Evolutionary conservation across 2,329 filamentous ascomycete genomes (phyloP).

Genomic region (Apiospora aurea): DNA sequence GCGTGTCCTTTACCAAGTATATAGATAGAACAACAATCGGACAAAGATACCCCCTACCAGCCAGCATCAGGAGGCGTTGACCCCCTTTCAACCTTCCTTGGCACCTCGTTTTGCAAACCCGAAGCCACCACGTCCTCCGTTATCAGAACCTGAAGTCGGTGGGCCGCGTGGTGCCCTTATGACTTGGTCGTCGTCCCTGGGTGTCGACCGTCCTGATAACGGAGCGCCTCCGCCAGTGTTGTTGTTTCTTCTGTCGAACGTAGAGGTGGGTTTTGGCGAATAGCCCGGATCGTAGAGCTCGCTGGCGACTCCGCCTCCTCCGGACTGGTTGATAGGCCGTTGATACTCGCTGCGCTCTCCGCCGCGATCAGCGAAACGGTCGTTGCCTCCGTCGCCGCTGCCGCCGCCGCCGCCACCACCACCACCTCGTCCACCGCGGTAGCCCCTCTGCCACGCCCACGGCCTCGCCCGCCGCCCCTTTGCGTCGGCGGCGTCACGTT

Average conservation of each 20-base stretch:
- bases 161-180: slow-evolving; percentile 75
- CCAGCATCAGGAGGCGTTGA: slow-evolving; percentile 14
- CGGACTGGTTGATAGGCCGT: slow-evolving; percentile 41
- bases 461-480: slow-evolving; percentile 56
- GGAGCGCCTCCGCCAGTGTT: slow-evolving; percentile 46
- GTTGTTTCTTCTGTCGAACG: slow-evolving; percentile 51
- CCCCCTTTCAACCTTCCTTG: slow-evolving; percentile 50
- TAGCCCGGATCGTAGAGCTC: slow-evolving; percentile 82
- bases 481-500: slow-evolving; percentile 63
- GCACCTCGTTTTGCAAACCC: slow-evolving; percentile 74
- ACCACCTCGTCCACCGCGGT: slow-evolving; percentile 51
- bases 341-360: slow-evolving; percentile 43
- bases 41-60: slow-evolving; percentile 18
- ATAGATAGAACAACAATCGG: slow-evolving; percentile 19
- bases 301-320: slow-evolving; percentile 46
- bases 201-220: slow-evolving; percentile 50
- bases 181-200: slow-evolving; percentile 69
- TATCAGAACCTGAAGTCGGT: slow-evolving; percentile 62
- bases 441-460: slow-evolving; percentile 55
- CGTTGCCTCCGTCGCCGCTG: slow-evolving; percentile 49
- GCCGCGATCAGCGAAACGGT: slow-evolving; percentile 26
- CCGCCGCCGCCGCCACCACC: slow-evolving; percentile 59
- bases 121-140: slow-evolving; percentile 78
- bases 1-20: slow-evolving; percentile 10
- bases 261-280: slow-evolving; percentile 66